These are phyloP conservation scores for Phyllosticta citriasiana DNA, from an alignment of 2,329 filamentous ascomycete species.

Conservation along the genomic window DNA sequence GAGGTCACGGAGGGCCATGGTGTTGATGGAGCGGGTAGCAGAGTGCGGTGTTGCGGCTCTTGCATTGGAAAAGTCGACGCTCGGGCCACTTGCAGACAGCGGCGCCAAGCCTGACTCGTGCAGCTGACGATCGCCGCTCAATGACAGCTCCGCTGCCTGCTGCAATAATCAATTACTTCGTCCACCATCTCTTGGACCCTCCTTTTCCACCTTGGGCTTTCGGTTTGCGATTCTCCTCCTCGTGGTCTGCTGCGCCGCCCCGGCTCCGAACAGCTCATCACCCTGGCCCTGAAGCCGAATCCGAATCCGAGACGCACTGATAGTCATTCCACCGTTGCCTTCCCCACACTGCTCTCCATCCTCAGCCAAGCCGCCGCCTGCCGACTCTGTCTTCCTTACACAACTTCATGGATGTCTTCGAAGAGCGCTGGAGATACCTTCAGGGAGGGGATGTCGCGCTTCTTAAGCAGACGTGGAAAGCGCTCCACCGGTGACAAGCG, in stretches of 20 bases:
- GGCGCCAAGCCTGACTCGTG: neutral
- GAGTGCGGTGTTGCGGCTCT: conserved; percentile 9
- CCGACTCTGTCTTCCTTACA: neutral
- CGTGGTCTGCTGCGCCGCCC: neutral
- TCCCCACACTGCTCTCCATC: conserved; percentile 7
- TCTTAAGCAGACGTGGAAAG: conserved; percentile 62
- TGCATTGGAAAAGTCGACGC: conserved; percentile 4
- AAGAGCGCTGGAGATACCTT: conserved; percentile 22
- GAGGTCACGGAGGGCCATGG: conserved; percentile 30
- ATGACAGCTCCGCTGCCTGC: neutral
- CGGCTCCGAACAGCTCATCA: neutral
- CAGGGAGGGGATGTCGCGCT: conserved; percentile 47
- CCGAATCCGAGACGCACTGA: neutral
- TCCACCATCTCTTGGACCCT: neutral
- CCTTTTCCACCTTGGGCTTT: neutral
- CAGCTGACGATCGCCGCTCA: neutral
- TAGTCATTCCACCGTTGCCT: conserved; percentile 1
- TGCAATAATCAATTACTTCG: neutral
- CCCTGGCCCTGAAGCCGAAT: neutral
- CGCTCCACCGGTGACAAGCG: conserved; percentile 23
- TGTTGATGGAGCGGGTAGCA: conserved; percentile 11
- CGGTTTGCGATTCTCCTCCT: neutral
- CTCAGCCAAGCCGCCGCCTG: conserved; percentile 1
- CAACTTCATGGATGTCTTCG: conserved; percentile 14
- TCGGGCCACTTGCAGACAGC: neutral